Evolutionary conservation across 2,329 filamentous ascomycete species (phyloP), one percentile per base, ranked within the genome.

Genomic region (Fusarium sp.): DNA sequence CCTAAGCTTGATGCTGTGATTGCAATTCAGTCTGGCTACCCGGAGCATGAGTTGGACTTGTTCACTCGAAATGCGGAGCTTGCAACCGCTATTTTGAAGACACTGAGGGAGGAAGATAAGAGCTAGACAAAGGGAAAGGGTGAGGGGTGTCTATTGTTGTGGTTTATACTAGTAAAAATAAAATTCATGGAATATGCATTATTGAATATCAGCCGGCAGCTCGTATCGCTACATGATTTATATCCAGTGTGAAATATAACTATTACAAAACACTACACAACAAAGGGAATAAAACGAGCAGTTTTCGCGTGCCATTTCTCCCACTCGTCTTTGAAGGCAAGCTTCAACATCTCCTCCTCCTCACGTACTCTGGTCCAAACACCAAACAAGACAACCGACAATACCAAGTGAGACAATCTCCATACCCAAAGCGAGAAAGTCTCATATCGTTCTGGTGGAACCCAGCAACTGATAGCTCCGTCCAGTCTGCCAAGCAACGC

Each of bases 281-380:
- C 1, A 26, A 44, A 65, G 4, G 84, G 83, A 28, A 86, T 71
- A 41, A 85, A 82, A 28, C 81, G 75, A 39, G 77, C 77, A 6
- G 83, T 86, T 50, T 50, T 70, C 4, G 60, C 56, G 72, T 84
- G 77, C 79, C 82, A 85, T 6, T 63, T 62, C 56, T 80, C 78
- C 82, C 83, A 86, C 44, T 80, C 72, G 10, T 66, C 60, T 1
- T 81, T 80, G 73, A 85, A 85, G 13, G 73, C 70, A 5, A 65
- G 72, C 45, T 65, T 74, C 58, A 86, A 57, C 82, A 87, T 83
- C 1, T 43, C 54, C 64, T 86, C 83, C 64, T 85, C 82, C 57
- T 85, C 77, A 29, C 50, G 65, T 1, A 85, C 78, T 24, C 83
- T 72, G 6, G 61, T 71, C 70, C 67, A 72, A 4, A 77, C 44